phyloP scores from a whole-genome alignment of 495 filamentous ascomycete genomes.

The Podospora conica region DNA sequence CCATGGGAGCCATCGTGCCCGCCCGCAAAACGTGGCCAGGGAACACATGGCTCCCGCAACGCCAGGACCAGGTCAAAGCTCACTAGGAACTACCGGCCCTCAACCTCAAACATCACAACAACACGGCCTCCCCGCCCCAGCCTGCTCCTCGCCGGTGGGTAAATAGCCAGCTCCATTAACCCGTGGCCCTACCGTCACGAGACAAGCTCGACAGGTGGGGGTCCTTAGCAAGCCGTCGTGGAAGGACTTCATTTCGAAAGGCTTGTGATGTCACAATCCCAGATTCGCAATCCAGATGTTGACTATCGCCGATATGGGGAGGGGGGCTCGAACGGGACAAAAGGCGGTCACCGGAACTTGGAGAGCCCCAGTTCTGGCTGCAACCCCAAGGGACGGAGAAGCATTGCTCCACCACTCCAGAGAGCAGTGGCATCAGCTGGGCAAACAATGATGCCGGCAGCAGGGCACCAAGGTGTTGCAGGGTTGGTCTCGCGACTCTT shows the following conservation, averaged over 20 bases:
- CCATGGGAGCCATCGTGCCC: background rate
- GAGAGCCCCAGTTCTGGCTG: background rate
- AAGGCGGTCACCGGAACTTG: background rate
- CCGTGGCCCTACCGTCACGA: slow-evolving; percentile 7
- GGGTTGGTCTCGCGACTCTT: background rate
- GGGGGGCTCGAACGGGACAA: background rate
- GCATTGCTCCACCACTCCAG: background rate
- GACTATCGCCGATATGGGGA: background rate
- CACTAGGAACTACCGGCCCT: slow-evolving; percentile 16
- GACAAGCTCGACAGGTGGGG: background rate
- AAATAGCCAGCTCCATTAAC: slow-evolving; percentile 11
- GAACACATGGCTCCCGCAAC: background rate
- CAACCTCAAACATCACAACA: slow-evolving; percentile 11
- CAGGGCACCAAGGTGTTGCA: background rate
- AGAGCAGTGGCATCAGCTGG: slow-evolving; percentile 4
- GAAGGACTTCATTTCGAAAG: background rate
- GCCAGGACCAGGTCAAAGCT: background rate
- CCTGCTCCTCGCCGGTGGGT: slow-evolving; percentile 6
- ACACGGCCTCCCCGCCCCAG: background rate
- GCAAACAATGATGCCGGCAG: background rate
- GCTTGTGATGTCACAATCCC: background rate
- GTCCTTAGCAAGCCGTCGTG: background rate
- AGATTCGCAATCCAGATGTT: background rate
- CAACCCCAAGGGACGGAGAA: background rate
- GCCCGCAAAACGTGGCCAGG: too few species aligned